Conservation (phyloP, 148 eudicot genomes). For the Gaultheria prostrata region DNA sequence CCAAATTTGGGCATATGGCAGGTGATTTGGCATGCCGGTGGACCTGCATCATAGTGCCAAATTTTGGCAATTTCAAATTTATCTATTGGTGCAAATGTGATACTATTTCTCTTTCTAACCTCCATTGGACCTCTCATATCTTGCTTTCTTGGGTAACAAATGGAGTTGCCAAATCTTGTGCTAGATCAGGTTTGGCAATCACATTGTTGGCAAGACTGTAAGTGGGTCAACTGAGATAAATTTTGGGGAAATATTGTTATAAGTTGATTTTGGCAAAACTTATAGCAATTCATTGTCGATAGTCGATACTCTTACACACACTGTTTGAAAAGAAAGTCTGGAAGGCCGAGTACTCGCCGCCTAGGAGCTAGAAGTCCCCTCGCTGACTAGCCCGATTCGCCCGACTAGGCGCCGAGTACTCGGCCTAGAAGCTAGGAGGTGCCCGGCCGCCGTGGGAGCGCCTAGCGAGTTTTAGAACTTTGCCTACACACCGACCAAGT, state of each 20-base stretch:
- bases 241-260: not conserved
- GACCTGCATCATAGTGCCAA: too few species aligned
- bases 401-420: too few species aligned
- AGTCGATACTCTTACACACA: not conserved
- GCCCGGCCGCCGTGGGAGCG: too few species aligned
- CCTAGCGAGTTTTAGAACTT: too few species aligned
- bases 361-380: too few species aligned
- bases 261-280: not conserved
- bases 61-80: too few species aligned
- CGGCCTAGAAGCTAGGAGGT: too few species aligned
- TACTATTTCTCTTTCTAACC: not conserved
- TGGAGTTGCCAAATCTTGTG: not conserved
- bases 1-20: too few species aligned
- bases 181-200: not conserved
- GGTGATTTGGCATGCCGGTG: too few species aligned
- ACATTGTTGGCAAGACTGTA: not conserved
- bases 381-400: too few species aligned
- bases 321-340: too few species aligned
- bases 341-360: too few species aligned
- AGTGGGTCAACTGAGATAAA: not conserved
- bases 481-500: not conserved
- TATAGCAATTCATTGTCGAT: not conserved
- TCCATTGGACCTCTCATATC: not conserved
- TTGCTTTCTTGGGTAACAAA: not conserved
- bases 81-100: not conserved